Percentiles rank a stretch among this genome's conserved stretches.
phyloP scores from a whole-genome alignment of 2,329 filamentous ascomycete species.

The Gaeumannomyces sp. region DNA sequence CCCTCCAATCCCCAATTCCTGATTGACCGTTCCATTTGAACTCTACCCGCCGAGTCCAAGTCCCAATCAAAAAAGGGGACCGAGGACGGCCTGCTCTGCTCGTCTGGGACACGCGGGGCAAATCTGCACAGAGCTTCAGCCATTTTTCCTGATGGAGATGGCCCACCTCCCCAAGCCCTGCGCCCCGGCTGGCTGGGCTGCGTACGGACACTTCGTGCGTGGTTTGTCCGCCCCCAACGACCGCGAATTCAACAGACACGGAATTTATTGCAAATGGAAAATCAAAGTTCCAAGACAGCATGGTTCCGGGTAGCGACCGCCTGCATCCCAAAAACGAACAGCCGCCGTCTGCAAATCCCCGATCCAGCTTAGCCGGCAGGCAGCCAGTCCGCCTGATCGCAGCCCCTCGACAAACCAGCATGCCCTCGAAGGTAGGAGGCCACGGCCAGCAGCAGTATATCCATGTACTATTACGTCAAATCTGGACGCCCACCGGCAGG shows the following conservation, averaged over 20 bases:
- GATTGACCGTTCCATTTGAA: not conserved
- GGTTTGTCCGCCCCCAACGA: not conserved
- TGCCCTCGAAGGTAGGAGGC: not conserved
- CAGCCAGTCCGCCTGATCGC: not conserved
- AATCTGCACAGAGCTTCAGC: not conserved
- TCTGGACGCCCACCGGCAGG: not conserved
- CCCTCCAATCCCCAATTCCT: not conserved
- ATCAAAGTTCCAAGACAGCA: no score
- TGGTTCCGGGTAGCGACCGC: not conserved
- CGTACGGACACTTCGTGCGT: not conserved
- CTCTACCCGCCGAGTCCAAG: not conserved
- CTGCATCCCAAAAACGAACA: not conserved
- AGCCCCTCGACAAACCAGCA: not conserved
- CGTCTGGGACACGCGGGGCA: not conserved
- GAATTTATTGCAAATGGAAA: not conserved
- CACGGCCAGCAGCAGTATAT: not conserved
- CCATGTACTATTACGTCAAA: not conserved
- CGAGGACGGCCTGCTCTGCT: no score
- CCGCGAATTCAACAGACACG: not conserved
- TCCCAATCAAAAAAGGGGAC: not conserved
- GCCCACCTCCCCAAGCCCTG: not conserved
- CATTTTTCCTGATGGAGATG: slow-evolving; percentile 1
- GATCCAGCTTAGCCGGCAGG: not conserved
- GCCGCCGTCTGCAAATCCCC: not conserved
- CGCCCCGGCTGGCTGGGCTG: not conserved